Evolutionary conservation across 805 yeast genomes (phyloP), one percentile per base, ranked within the genome.

Genomic region (Sugiyamaella marilandica): DNA sequence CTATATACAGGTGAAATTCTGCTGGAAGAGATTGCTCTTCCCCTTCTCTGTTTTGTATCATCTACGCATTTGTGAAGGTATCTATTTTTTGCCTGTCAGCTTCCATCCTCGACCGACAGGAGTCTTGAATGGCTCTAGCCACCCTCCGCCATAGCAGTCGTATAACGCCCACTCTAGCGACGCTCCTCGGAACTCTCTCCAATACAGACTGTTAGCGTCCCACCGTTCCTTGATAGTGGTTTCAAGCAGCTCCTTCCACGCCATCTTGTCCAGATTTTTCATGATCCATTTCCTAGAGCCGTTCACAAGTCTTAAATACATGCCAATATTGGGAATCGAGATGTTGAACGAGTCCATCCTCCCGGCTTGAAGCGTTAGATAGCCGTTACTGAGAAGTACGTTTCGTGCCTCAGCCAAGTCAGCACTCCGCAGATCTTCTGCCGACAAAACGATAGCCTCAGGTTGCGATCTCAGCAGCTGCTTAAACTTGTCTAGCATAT

Each of bases 71-170:
- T n/a, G n/a, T n/a, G n/a, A n/a, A n/a, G n/a, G n/a, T n/a, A n/a
- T n/a, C 9, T 39, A 43, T 31, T 16, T 50, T 32, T 76, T 77
- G 1, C 82, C 81, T 8, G 83, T 74, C 45, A 79, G 66, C 60
- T 74, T 72, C 84, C 84, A 79, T 2, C 84, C 83, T 45, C 81
- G 64, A 0, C 86, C 83, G 5, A 78, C 79, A 0, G 85, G 84
- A 1, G 85, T 81, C 33, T 69, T 69, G 58, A 80, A 80, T 10
- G 80, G 81, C 56, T 81, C 85, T 1, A 76, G 63, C 49, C 77
- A 70, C 0, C 85, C 85, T 1, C 77, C 73, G 2, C 85, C 85
- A 49, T 73, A 69, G 7, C 78, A 73, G 53, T 80, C 84, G 10
- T 77, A 80, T 45, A 81, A 65, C 4, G 78, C 67, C 84, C 84